These are phyloP conservation scores for Teunomyces funiuensis DNA, from an alignment of 805 yeast species.

Conservation along the genomic window DNA sequence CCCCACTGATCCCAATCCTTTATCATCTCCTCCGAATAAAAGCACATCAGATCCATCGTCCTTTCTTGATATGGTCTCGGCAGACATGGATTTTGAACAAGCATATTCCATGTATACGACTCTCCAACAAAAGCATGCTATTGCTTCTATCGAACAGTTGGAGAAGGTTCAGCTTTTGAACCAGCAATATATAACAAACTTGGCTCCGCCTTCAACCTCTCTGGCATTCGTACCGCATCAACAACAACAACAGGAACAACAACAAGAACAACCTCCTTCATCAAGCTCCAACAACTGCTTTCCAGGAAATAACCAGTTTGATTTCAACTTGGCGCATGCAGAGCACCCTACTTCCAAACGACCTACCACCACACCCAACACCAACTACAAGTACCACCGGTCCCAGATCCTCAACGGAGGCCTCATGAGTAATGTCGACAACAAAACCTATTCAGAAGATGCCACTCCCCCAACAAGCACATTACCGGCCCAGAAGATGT, in stretches of 20 bases:
- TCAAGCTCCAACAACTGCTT: not conserved
- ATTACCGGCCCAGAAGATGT: not conserved
- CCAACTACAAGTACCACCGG: slow-evolving; percentile 7
- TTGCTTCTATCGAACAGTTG: slow-evolving; percentile 35
- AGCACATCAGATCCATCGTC: not conserved
- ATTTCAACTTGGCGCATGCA: slow-evolving; percentile 4
- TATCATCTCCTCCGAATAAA: not conserved
- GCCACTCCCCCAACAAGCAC: not conserved
- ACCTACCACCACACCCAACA: not conserved
- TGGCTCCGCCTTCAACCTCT: not conserved
- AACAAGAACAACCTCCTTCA: not conserved
- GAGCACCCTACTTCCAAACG: not conserved
- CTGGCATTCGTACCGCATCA: not conserved
- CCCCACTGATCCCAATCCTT: not conserved
- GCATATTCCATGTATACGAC: slow-evolving; percentile 41
- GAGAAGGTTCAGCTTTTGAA: slow-evolving; percentile 37
- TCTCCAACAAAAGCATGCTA: slow-evolving; percentile 37
- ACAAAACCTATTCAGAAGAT: slow-evolving; percentile 4
- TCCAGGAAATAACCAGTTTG: slow-evolving; percentile 9
- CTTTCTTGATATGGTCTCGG: slow-evolving; percentile 31
- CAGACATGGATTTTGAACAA: slow-evolving; percentile 47
- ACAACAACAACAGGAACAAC: slow-evolving; percentile 4
- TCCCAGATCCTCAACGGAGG: slow-evolving; percentile 5
- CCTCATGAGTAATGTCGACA: not conserved
- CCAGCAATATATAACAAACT: slow-evolving; percentile 17